Evolutionary conservation across 2,329 filamentous ascomycete genomes (phyloP).

Genomic region (Diaporthe citriasiana): DNA sequence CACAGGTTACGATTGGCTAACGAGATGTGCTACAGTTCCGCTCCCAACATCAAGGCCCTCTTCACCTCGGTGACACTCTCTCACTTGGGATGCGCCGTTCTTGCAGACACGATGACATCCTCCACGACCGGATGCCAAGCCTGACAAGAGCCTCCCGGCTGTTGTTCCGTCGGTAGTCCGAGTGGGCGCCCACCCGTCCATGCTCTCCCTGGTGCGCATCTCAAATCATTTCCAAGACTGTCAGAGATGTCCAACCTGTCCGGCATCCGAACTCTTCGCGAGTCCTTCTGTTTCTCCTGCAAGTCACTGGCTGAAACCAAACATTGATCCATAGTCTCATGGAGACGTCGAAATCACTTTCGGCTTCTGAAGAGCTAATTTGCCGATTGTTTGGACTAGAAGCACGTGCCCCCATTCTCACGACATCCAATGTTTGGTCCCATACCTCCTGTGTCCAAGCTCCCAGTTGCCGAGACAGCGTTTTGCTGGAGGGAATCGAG

Average conservation of each 20-base stretch:
- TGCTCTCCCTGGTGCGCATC: constrained; percentile 6
- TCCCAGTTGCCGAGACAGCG: constrained; percentile 24
- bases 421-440: constrained; percentile 36
- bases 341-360: constrained; percentile 8
- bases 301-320: constrained; percentile 35
- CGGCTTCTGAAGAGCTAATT: constrained; percentile 22
- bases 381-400: constrained; percentile 27
- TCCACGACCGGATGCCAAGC: constrained; percentile 5
- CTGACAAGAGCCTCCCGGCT: constrained; percentile 18
- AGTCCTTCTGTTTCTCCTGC: constrained; percentile 34
- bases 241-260: constrained; percentile 27
- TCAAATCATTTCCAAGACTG: constrained; percentile 14
- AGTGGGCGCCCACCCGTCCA: constrained; percentile 1
- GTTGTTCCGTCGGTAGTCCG: constrained; percentile 32
- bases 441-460: constrained; percentile 27
- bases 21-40: constrained; percentile 36
- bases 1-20: constrained; percentile 40
- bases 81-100: constrained; percentile 8
- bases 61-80: constrained; percentile 21
- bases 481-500: not conserved
- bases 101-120: constrained; percentile 13
- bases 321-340: constrained; percentile 24
- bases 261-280: constrained; percentile 22
- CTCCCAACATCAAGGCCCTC: not conserved
- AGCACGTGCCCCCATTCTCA: constrained; percentile 30